Percentiles rank a stretch among this genome's conserved stretches.
Conservation (phyloP, 305 asterid genomes). For the Striga hermonthica region DNA sequence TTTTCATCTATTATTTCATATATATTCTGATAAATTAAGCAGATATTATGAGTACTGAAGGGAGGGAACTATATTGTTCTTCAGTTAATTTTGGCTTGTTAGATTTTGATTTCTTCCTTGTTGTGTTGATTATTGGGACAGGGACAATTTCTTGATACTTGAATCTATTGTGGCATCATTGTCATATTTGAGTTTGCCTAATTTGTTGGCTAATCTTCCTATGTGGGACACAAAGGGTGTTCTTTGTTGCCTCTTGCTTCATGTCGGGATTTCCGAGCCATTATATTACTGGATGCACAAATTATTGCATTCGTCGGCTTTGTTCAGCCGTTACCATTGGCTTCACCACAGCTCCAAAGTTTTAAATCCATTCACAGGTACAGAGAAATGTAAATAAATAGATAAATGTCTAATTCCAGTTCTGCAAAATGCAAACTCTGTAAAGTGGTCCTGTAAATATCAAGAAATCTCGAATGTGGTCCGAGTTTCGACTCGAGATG, state of each 20-base stretch:
- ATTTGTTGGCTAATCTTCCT: conserved; percentile 51
- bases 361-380: conserved; percentile 44
- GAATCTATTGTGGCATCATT: conserved; percentile 46
- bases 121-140: conserved; percentile 26
- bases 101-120: too few relatives aligned
- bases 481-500: too few relatives aligned
- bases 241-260: conserved; percentile 56
- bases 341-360: conserved; percentile 47
- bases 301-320: conserved; percentile 45
- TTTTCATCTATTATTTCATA: background rate
- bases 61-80: too few relatives aligned
- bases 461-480: too few relatives aligned
- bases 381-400: background rate
- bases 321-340: conserved; percentile 41
- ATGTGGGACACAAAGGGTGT: conserved; percentile 62
- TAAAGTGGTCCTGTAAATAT: too few relatives aligned
- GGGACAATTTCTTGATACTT: conserved; percentile 72
- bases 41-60: too few relatives aligned
- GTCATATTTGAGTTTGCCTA: conserved; percentile 46
- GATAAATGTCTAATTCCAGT: too few relatives aligned
- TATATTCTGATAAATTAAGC: too few relatives aligned
- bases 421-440: too few relatives aligned
- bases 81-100: conserved; percentile 12
- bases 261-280: conserved; percentile 75
- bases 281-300: conserved; percentile 77